A percentile compares a stretch with the other conserved stretches of the same genome.
Conservation (phyloP, 106 monocot species). For the Platanthera guangdongensis region DNA sequence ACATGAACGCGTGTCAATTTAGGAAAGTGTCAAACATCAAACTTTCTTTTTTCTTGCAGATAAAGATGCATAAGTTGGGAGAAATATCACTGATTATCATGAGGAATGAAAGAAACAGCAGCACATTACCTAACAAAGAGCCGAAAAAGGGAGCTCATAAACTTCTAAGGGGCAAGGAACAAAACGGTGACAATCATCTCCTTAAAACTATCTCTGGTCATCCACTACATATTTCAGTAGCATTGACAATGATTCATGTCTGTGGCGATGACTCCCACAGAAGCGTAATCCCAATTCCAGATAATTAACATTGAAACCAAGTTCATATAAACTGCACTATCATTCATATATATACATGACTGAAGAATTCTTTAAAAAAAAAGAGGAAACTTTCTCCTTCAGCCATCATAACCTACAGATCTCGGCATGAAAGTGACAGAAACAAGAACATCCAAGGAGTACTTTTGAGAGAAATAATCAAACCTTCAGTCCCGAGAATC, state of each 20-base stretch:
- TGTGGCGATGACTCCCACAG: too few species aligned
- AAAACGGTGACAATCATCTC: background rate
- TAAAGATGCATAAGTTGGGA: too few species aligned
- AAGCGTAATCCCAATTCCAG: too few species aligned
- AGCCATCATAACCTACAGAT: background rate
- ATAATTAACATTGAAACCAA: background rate
- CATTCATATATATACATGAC: too few species aligned
- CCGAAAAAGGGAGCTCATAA: background rate
- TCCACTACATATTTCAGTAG: background rate
- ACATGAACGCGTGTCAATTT: too few species aligned
- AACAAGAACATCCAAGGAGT: background rate
- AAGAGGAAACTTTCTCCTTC: background rate
- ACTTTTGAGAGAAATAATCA: background rate
- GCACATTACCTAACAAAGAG: background rate
- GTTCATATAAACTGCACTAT: background rate
- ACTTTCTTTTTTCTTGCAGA: too few species aligned
- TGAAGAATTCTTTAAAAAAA: background rate
- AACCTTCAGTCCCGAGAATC: background rate
- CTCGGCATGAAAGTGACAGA: background rate
- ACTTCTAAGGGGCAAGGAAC: background rate
- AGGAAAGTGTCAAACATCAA: too few species aligned
- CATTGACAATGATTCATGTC: too few species aligned
- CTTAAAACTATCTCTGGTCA: background rate
- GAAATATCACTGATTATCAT: too few species aligned
- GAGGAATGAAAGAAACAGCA: too few species aligned